phyloP scores from a whole-genome alignment of 176 grass and related monocot genomes.

The Lolium perenne region DNA sequence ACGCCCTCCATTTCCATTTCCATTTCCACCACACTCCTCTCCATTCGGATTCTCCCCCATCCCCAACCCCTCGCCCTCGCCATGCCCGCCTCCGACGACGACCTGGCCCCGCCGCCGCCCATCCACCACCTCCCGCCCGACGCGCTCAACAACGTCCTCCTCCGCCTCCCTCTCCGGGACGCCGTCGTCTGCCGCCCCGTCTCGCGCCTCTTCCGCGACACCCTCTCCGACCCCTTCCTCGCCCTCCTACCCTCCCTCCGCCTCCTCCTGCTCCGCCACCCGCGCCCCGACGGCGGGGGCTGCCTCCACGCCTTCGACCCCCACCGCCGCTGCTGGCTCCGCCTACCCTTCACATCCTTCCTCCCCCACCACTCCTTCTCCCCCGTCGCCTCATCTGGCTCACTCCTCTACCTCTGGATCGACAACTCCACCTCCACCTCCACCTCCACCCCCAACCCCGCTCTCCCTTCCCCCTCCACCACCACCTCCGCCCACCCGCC shows the following conservation, averaged over 20 bases:
- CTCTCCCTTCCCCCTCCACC: slow-evolving; percentile 8
- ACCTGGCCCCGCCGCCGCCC: slow-evolving; percentile 38
- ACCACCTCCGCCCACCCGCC: slow-evolving; percentile 43
- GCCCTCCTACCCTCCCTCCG: slow-evolving; percentile 58
- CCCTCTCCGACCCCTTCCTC: slow-evolving; percentile 57
- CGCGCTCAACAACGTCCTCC: slow-evolving; percentile 82
- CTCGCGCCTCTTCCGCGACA: slow-evolving; percentile 64
- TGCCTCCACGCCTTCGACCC: slow-evolving; percentile 93
- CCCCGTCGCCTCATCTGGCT: slow-evolving; percentile 79
- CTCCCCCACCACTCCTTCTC: slow-evolving; percentile 87
- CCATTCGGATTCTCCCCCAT: too few relatives aligned
- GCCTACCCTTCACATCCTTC: slow-evolving; percentile 81
- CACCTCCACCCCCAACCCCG: background rate
- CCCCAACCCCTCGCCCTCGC: background rate
- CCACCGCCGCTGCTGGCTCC: slow-evolving; percentile 67
- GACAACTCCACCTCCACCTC: slow-evolving; percentile 40
- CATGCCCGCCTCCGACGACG: slow-evolving; percentile 33
- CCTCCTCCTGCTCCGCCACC: slow-evolving; percentile 81
- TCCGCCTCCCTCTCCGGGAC: slow-evolving; percentile 76
- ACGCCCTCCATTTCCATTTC: slow-evolving; percentile 5
- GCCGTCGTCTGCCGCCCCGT: slow-evolving; percentile 74
- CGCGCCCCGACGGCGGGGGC: slow-evolving; percentile 61
- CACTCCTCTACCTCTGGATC: slow-evolving; percentile 98
- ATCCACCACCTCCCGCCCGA: slow-evolving; percentile 84
- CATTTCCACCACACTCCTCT: background rate